These are phyloP conservation scores for Amaranthus palmeri DNA, from an alignment of 148 eudicot genomes.

Conservation along the genomic window DNA sequence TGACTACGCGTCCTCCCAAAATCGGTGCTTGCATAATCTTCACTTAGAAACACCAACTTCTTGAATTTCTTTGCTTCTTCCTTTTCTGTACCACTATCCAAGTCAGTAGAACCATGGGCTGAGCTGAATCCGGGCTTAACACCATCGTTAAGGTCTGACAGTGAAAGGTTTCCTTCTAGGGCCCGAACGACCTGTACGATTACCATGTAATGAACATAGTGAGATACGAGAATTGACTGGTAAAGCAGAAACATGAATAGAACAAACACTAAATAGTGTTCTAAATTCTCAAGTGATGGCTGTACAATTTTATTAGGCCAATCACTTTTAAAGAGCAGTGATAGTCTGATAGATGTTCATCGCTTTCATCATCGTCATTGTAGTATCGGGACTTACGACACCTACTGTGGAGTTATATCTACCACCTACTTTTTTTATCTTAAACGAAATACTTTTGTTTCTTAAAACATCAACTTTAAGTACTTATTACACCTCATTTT, in stretches of 20 bases:
- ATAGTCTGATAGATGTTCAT: too few relatives aligned
- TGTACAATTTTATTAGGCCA: too few relatives aligned
- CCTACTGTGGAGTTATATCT: too few relatives aligned
- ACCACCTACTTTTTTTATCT: too few relatives aligned
- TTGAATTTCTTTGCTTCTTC: constrained; percentile 47
- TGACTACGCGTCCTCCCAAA: constrained; percentile 26
- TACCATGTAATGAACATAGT: neutral
- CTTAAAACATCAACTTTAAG: too few relatives aligned
- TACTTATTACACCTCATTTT: too few relatives aligned
- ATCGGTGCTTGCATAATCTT: constrained; percentile 37
- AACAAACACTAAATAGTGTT: neutral
- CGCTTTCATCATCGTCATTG: too few relatives aligned
- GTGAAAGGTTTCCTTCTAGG: constrained; percentile 58
- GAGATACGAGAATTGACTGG: neutral
- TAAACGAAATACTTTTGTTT: too few relatives aligned
- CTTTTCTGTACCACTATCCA: constrained; percentile 3
- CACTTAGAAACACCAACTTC: constrained; percentile 36
- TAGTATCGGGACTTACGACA: too few relatives aligned
- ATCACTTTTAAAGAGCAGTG: too few relatives aligned
- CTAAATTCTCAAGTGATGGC: too few relatives aligned
- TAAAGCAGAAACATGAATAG: neutral
- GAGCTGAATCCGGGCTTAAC: constrained; percentile 41
- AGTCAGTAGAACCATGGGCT: constrained; percentile 4
- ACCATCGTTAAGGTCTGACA: constrained; percentile 60
- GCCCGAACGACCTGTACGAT: constrained; percentile 64